Conservation (phyloP, 2,329 filamentous ascomycete species). For the Macrophomina pseudophaseolina region DNA sequence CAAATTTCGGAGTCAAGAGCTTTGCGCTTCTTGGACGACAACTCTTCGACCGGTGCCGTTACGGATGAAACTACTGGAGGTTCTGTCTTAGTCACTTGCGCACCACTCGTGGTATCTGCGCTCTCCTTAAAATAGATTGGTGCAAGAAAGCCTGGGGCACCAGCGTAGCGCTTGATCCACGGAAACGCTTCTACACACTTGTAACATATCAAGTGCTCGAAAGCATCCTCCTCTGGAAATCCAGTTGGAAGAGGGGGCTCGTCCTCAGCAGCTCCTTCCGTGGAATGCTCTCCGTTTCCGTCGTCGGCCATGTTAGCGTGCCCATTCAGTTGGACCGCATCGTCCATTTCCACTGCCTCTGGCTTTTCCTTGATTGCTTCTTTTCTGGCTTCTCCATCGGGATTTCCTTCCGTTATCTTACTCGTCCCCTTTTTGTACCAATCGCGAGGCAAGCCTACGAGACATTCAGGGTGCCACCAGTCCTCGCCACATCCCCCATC, state of each 20-base stretch:
- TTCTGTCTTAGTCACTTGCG: neutral
- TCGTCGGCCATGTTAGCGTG: slow-evolving; percentile 35
- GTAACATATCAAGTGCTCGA: slow-evolving; percentile 90
- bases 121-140: slow-evolving; percentile 64
- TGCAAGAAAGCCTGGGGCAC: slow-evolving; percentile 76
- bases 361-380: neutral
- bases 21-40: slow-evolving; percentile 52
- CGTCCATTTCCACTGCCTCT: neutral
- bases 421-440: slow-evolving; percentile 64
- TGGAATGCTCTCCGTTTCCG: slow-evolving; percentile 57
- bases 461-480: slow-evolving; percentile 95
- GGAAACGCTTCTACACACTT: slow-evolving; percentile 87
- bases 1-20: slow-evolving; percentile 41
- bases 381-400: slow-evolving; percentile 29
- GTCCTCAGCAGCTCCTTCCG: slow-evolving; percentile 52
- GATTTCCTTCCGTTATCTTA: slow-evolving; percentile 27
- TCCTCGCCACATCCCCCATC: slow-evolving; percentile 93
- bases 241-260: slow-evolving; percentile 76
- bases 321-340: slow-evolving; percentile 29
- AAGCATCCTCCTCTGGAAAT: slow-evolving; percentile 87
- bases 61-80: neutral
- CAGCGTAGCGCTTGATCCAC: slow-evolving; percentile 91
- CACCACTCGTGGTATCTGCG: slow-evolving; percentile 28
- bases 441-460: slow-evolving; percentile 77
- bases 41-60: neutral